Conservation (phyloP, 2,329 filamentous ascomycete species). For the Sporothrix dimorphospora region DNA sequence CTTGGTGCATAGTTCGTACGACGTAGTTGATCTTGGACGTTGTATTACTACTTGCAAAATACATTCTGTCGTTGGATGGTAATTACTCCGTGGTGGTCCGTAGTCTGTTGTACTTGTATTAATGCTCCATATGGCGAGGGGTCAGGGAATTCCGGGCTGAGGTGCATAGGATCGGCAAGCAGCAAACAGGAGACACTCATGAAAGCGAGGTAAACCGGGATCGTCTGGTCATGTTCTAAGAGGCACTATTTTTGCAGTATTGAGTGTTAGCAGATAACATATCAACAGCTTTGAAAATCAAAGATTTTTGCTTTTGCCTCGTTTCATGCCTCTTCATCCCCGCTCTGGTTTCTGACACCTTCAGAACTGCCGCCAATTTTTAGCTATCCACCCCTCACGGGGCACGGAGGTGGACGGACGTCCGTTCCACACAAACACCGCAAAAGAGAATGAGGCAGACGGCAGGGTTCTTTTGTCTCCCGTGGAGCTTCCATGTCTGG, state of each 20-base stretch:
- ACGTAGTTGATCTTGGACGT: neutral
- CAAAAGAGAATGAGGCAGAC: neutral
- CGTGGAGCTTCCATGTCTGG: slow-evolving; percentile 18
- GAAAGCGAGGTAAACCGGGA: neutral
- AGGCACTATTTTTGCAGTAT: neutral
- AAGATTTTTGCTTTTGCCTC: neutral
- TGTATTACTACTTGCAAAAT: neutral
- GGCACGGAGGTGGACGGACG: slow-evolving; percentile 17
- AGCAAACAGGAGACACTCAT: neutral
- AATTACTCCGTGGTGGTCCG: neutral
- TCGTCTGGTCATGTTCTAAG: slow-evolving; percentile 1
- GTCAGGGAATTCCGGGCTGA: slow-evolving; percentile 18
- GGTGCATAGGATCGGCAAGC: slow-evolving; percentile 18
- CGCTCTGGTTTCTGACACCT: neutral
- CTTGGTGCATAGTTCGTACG: slow-evolving; percentile 2
- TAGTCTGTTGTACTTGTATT: neutral
- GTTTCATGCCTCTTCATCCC: slow-evolving; percentile 1
- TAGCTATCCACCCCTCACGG: neutral
- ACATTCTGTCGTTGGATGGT: neutral
- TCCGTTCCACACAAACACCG: slow-evolving; percentile 22
- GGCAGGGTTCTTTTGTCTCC: slow-evolving; percentile 15
- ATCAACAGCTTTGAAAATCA: neutral
- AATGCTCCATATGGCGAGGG: neutral
- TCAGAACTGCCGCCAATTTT: neutral
- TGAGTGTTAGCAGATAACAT: neutral